A percentile compares a stretch with the other conserved stretches of the same genome.
phyloP scores from a whole-genome alignment of 2,329 filamentous ascomycete species.

The Phialocephala sp. region DNA sequence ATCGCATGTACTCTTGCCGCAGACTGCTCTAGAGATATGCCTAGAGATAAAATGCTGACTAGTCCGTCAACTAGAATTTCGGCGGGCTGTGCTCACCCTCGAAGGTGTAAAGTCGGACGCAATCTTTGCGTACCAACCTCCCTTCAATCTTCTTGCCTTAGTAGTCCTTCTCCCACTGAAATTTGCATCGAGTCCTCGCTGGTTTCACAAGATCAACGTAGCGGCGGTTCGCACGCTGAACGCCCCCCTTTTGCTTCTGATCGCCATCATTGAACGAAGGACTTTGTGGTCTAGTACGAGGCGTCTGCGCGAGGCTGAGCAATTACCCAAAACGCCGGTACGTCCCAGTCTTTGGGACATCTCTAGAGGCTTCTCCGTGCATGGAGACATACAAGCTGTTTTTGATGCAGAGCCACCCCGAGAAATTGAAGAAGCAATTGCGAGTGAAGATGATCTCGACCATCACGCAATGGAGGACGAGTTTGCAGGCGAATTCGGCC shows the following conservation, averaged over 20 bases:
- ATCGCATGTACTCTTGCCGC: no score
- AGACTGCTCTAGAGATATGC: no score
- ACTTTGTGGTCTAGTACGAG: slow-evolving; percentile 60
- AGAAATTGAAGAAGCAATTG: slow-evolving; percentile 35
- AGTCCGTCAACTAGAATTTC: slow-evolving; percentile 60
- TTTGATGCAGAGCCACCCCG: slow-evolving; percentile 41
- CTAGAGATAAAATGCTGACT: no score
- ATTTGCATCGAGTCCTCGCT: slow-evolving; percentile 76
- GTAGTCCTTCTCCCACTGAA: slow-evolving; percentile 77
- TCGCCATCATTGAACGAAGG: slow-evolving; percentile 73
- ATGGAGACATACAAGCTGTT: slow-evolving; percentile 42
- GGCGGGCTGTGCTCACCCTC: slow-evolving; percentile 79
- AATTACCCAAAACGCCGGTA: slow-evolving; percentile 29
- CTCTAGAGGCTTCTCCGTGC: slow-evolving; percentile 38
- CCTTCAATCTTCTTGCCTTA: slow-evolving; percentile 82
- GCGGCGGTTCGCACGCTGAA: slow-evolving; percentile 76
- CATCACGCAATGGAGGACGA: slow-evolving; percentile 30
- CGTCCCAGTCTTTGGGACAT: slow-evolving; percentile 38
- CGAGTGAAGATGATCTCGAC: slow-evolving; percentile 28
- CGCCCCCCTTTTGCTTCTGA: slow-evolving; percentile 73
- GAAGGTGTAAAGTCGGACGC: slow-evolving; percentile 87
- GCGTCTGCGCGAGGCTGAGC: slow-evolving; percentile 34
- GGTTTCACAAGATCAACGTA: slow-evolving; percentile 92
- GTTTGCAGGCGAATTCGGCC: slow-evolving; percentile 31
- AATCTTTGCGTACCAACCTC: slow-evolving; percentile 66